These are phyloP conservation scores for Cutaneotrichosporon sp. DNA, from an alignment of 1,284 basidiomycete genomes.

Conservation along the genomic window DNA sequence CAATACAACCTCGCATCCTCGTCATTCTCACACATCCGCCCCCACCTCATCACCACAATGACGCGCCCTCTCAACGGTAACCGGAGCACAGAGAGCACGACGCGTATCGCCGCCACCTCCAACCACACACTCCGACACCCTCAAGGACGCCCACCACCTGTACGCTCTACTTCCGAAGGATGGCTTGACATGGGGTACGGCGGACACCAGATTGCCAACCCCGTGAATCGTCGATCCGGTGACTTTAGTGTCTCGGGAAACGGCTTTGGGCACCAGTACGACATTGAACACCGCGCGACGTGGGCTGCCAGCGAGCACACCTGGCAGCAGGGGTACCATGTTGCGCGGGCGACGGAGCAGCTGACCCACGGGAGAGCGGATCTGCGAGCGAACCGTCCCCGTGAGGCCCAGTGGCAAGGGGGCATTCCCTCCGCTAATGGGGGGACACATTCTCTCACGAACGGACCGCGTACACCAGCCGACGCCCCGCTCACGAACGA, in stretches of 20 bases:
- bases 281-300: slow-evolving; percentile 2
- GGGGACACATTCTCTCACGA: background rate
- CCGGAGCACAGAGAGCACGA: background rate
- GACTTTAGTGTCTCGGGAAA: background rate
- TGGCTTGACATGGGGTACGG: background rate
- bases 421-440: background rate
- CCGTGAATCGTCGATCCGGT: background rate
- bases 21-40: background rate
- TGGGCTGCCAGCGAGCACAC: slow-evolving; percentile 2
- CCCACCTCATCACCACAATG: background rate
- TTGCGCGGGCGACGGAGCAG: background rate
- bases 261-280: background rate
- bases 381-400: background rate
- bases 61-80: background rate
- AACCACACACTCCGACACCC: background rate
- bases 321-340: background rate
- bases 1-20: background rate
- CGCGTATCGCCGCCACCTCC: background rate
- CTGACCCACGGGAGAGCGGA: background rate
- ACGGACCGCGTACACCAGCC: background rate
- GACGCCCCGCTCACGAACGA: background rate
- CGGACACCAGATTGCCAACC: background rate
- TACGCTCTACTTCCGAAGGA: background rate
- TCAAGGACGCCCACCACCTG: background rate
- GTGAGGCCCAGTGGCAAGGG: background rate